These are phyloP conservation scores for Phytophthora pseudosyringae DNA, from an alignment of 352 stramenopile species.

Conservation along the genomic window DNA sequence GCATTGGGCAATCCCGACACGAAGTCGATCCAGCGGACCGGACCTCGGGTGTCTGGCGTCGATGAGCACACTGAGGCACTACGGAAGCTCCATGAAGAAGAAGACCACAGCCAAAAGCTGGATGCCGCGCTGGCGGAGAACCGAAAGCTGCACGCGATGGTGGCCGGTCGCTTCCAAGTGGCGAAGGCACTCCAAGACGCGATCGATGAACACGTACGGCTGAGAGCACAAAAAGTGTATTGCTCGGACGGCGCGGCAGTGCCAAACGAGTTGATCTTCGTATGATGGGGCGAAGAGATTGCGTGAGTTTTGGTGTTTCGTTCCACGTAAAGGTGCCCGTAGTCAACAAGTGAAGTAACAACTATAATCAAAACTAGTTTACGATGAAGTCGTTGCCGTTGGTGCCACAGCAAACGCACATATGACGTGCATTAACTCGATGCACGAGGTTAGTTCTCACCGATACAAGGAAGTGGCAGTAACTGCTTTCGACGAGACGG, in stretches of 20 bases:
- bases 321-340: too few species aligned
- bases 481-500: too few species aligned
- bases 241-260: neutral
- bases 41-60: neutral
- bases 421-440: too few species aligned
- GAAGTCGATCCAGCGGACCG: neutral
- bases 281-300: neutral
- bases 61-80: neutral
- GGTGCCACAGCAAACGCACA: too few species aligned
- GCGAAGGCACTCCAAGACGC: constrained; percentile 13
- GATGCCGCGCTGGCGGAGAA: constrained; percentile 19
- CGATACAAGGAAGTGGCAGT: neutral
- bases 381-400: too few species aligned
- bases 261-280: constrained; percentile 14
- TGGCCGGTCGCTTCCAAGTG: constrained; percentile 13
- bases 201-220: constrained; percentile 17
- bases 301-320: too few species aligned
- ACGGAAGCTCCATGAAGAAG: neutral
- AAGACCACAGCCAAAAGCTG: neutral
- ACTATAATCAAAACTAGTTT: too few species aligned
- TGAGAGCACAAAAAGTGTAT: constrained; percentile 14
- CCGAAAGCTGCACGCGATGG: constrained; percentile 18
- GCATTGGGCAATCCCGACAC: constrained; percentile 6
- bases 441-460: too few species aligned
- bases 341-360: too few species aligned